Evolutionary conservation across 371 early-diverging fungal genomes (phyloP).

Genomic region (Umbelopsis sp.): DNA sequence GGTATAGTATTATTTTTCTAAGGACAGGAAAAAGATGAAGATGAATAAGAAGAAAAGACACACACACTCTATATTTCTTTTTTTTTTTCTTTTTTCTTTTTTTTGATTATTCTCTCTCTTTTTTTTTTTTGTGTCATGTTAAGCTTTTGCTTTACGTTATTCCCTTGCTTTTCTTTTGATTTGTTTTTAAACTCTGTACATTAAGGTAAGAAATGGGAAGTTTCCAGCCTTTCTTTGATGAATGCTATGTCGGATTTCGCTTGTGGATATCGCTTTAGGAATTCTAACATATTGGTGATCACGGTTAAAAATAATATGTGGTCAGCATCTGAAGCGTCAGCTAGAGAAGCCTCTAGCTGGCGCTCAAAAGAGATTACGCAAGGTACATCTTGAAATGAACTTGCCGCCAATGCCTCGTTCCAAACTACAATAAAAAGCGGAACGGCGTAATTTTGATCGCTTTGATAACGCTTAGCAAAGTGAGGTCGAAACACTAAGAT

Average conservation of each 20-base stretch:
- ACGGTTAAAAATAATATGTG: constrained; percentile 5
- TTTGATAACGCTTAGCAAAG: not conserved
- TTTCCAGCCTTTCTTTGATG: constrained; percentile 1
- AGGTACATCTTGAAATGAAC: constrained; percentile 1
- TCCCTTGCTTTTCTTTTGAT: not conserved
- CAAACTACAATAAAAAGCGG: constrained; percentile 8
- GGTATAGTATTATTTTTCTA: too few species aligned
- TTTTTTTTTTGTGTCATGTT: constrained; percentile 9
- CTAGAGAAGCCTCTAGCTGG: not conserved
- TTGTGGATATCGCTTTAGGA: constrained; percentile 7
- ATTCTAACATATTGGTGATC: constrained; percentile 3
- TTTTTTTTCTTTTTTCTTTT: too few species aligned
- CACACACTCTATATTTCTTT: too few species aligned
- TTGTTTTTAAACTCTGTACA: constrained; percentile 7
- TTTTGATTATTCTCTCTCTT: not conserved
- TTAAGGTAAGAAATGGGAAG: not conserved
- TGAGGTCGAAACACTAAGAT: constrained; percentile 3
- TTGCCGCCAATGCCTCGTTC: constrained; percentile 8
- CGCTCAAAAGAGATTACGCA: constrained; percentile 7
- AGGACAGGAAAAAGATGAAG: too few species aligned
- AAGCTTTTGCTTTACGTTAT: not conserved
- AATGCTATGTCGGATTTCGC: constrained; percentile 2
- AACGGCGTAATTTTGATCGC: not conserved
- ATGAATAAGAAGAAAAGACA: too few species aligned
- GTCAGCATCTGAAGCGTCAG: constrained; percentile 8